Base-by-base conservation (phyloP, 2,329 filamentous ascomycete genomes). In the Teratosphaeria zuluensis region DNA sequence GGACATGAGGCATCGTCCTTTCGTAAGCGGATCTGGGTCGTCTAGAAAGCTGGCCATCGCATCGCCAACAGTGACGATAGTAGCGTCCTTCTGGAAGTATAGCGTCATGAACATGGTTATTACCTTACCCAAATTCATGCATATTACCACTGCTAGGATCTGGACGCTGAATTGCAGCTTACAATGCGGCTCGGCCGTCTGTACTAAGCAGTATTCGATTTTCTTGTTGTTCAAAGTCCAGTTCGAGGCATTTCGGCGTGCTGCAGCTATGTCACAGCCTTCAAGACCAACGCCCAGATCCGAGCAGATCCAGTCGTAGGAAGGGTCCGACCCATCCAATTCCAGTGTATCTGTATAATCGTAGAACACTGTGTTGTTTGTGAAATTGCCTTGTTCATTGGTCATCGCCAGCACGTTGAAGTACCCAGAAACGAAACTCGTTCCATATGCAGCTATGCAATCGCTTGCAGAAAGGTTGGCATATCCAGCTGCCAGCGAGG, bases 131-230 rank as follows among this genome's bases (percentile, higher is more conserved):
- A 61, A 30, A 33, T 68, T 69, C 51, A 57, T 61, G 2, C 63
- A 48, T 9, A 73, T 65, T 9, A 71, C 66, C 2, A 67, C 58
- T 19, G 60, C 33, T 9, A 71, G 59, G 33, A 73, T 71, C 59
- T 3, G 72, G 30, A 51, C 24, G 28, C 51, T 54, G 51, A 57
- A 57, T 30, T 57, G 56, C 32, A 57, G 33, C 46, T 65, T 66
- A 58, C 68, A 71, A 28, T 62, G 59, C 31, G 63, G 58, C 4
- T 56, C 24, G 11, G 60, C 52, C 19, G 53, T 58, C 53, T 64
- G 59, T 35, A 63, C 62, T 2, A 70, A 61, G 53, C 68, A 70
- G 52, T 70, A 68, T 14, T 66, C 57, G 38, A 69, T 62, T 31
- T 56, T 56, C 4, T 56, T 48, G 5, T 51, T 58, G 33, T 52